A percentile compares a stretch with the other conserved stretches of the same genome.
Evolutionary conservation across 2,329 filamentous ascomycete species (phyloP).

Genomic region (Chalaropsis ovoidea): DNA sequence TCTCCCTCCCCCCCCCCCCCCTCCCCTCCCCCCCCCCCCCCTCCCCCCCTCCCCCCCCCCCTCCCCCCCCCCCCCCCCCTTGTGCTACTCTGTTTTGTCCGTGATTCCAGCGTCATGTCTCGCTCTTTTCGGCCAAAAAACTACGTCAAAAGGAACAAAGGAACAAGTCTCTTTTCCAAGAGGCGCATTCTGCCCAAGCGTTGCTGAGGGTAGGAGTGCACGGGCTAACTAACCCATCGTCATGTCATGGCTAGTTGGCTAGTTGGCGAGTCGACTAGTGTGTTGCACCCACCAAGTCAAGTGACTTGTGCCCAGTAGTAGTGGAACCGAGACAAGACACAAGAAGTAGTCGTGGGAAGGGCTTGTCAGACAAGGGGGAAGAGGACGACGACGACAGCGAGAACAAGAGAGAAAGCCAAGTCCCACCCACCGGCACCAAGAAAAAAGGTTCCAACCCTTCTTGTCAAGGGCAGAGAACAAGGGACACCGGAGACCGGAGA

Average conservation of each 20-base stretch:
- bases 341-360: neutral
- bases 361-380: slow-evolving; percentile 6
- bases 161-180: neutral
- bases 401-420: no score
- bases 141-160: slow-evolving; percentile 10
- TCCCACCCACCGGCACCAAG: neutral
- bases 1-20: no score
- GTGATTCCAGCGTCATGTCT: neutral
- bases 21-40: no score
- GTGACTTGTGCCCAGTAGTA: slow-evolving; percentile 9
- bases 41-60: no score
- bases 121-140: slow-evolving; percentile 9
- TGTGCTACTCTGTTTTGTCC: slow-evolving; percentile 1
- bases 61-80: neutral
- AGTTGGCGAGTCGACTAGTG: neutral
- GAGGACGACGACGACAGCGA: no score
- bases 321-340: neutral
- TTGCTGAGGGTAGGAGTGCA: neutral
- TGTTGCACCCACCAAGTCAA: slow-evolving; percentile 13
- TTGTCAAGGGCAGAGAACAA: neutral
- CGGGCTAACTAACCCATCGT: neutral
- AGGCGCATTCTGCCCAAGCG: neutral
- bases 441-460: no score
- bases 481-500: neutral
- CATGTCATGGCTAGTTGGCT: slow-evolving; percentile 4